Base-by-base conservation (phyloP, 352 stramenopile species). In the Thalassiosira mediterranea region DNA sequence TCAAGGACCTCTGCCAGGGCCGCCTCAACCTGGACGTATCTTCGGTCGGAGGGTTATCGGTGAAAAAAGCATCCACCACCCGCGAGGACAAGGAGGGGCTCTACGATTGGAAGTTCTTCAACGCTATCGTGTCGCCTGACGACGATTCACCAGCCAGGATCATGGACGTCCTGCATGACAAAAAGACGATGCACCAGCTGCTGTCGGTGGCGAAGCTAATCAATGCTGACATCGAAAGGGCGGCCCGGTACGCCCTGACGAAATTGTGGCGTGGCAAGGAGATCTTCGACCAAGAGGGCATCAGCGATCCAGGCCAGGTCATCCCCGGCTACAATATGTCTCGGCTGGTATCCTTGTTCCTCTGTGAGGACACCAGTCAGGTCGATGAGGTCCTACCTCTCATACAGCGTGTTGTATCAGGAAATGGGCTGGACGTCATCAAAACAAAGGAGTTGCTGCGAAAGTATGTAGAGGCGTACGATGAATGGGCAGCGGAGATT, bases 41-140 rank as follows among this genome's bases (percentile, higher is more conserved):
- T 29, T 77, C 86, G 54, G 85, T 94, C 23, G 88, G 88, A 46
- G 88, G 88, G 11, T 86, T 94, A 59, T 81, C 72, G 19, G 87
- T 93, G 37, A 86, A 73, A 44, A 84, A 91, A 67, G 85, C 87
- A 17, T 85, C 72, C 3, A 93, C 87, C 19, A 81, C 76, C 37
- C 67, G 87, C 23, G 84, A 93, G 49, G 73, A 93, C 49, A 89
- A 88, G 68, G 81, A 89, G 61, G 86, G 86, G 0, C 57, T 94
- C 1, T 94, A 91, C 64, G 86, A 94, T 63, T 94, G 88, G 88
- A 92, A 92, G 46, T 94, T 94, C 58, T 94, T 94, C 76, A 92
- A 92, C 66, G 88, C 88, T 7, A 49, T 94, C n/a, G 86, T 94
- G 42, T 90, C 82, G 7, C 88, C 88, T 8, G 84, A 92, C 48